Evolutionary conservation across 2,329 filamentous ascomycete genomes (phyloP), one percentile per base, ranked within the genome.

Genomic region (Penicillium brevicompactum): DNA sequence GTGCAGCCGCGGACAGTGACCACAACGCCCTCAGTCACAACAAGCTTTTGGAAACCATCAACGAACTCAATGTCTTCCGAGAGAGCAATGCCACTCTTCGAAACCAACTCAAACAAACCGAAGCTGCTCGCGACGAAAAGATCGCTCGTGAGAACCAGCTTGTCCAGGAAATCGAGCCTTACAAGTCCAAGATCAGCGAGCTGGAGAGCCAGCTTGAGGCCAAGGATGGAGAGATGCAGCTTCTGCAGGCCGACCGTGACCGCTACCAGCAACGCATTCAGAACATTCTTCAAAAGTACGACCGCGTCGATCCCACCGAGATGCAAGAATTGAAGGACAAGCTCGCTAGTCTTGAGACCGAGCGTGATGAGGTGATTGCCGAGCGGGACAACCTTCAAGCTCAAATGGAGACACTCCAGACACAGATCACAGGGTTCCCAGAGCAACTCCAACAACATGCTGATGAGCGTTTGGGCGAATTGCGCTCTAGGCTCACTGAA

Each of bases 201-300:
- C 80, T 97, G 13, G 90, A 95, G 70, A 91, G 88, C 56, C 85
- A 93, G 58, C 82, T 91, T 59, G 85, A 88, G 57, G 90, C 88
- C 62, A 89, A 92, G 66, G 88, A 95, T 62, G 91, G 91, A 11
- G 93, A 97, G 70, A 85, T 97, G 69, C 91, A 90, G 67, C 84
- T 97, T 60, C 82, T 97, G 9, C 89, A 95, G 62, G 89, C 94
- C 66, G 93, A 97, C 70, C 88, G 94, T 14, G 93, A 97, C 70
- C 86, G 91, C 55, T 97, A 93, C 90, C 92, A 96, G 75, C 93
- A 97, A 79, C 88, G 94, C 22, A 95, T 92, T 1, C 92, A 97
- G 70, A 91, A 95, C 64, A 97, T 99, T 58, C 84, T 99, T 48
- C 92, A 91, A 62, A 97, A 96, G 71, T 97, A 97, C 69, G 92